Evolutionary conservation across 2,329 filamentous ascomycete genomes (phyloP), one percentile per base, ranked within the genome.

Genomic region (Achaetomium macrosporum): DNA sequence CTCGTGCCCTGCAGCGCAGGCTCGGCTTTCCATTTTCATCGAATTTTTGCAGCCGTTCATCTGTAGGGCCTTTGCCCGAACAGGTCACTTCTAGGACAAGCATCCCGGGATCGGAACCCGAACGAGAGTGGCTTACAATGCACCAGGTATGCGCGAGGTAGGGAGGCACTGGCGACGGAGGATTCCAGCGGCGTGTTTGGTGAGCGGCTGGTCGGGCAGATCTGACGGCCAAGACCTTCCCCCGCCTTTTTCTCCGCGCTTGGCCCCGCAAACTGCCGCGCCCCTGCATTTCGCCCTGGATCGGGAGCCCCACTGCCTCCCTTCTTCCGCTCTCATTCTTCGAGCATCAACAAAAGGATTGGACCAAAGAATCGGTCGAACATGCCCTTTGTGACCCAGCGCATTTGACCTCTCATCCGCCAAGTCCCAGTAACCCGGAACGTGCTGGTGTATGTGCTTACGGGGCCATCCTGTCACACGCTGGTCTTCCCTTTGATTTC

Each of bases 281-380:
- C 50, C 50, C 50, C 44, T 47, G 50, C 50, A 52, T 43, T 45
- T 33, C 25, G 12, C 2, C 25, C 11, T 25, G 25, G 25, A 25
- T 25, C 25, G 25, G 25, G 25, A 25, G 25, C 4, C 25, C 25
- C 25, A 25, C 25, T 25, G 4, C 25, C 25, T 25, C 4, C 40
- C 25, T 47, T 40, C 36, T 47, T 20, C 51, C 46, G 30, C 42
- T 42, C 46, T 42, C 42, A 50, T 45, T 37, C 46, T 39, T 45
- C 12, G 35, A 36, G 15, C 42, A 19, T 1, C 15, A 3, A 41
- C 33, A 8, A 45, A 40, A 29, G 47, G 47, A 54, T 47, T 54
- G 52, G 52, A 20, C 52, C n/a, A 42, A 10, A 50, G 15, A 20
- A 40, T 6, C 33, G 33, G 33, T 35, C 31, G 33, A 53, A 25